Conservation (phyloP, 176 grass and related monocot species). For the Raddia guianensis region DNA sequence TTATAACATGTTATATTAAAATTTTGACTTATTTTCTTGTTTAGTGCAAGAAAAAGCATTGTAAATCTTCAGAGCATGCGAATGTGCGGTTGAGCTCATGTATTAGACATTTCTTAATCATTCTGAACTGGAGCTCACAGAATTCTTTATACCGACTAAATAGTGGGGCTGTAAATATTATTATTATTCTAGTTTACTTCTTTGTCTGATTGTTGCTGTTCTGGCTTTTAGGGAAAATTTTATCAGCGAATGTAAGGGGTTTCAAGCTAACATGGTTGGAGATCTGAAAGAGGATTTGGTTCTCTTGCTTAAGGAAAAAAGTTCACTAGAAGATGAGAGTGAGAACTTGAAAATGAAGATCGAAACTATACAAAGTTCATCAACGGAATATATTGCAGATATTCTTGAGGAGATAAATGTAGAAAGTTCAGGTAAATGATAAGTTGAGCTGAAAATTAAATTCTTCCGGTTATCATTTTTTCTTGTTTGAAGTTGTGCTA, state of each 20-base stretch:
- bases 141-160: constrained; percentile 10
- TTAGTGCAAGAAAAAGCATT: neutral
- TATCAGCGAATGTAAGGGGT: constrained; percentile 55
- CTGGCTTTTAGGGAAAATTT: constrained; percentile 70
- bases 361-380: constrained; percentile 65
- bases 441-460: constrained; percentile 11
- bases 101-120: constrained; percentile 10
- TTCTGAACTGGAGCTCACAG: neutral
- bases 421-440: constrained; percentile 60
- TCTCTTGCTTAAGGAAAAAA: constrained; percentile 60
- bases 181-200: neutral
- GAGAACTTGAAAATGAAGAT: constrained; percentile 58
- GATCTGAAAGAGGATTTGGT: constrained; percentile 47
- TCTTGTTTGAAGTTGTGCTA: neutral
- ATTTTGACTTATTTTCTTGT: constrained; percentile 26
- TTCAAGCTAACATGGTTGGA: constrained; percentile 53
- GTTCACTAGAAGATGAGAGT: constrained; percentile 63
- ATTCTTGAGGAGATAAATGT: constrained; percentile 70
- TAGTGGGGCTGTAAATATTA: neutral
- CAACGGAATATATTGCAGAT: constrained; percentile 72
- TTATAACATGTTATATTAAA: neutral
- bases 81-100: constrained; percentile 17
- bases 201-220: constrained; percentile 21
- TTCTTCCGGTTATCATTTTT: constrained; percentile 1
- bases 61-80: neutral